Base-by-base conservation (phyloP, 352 stramenopile genomes). In the Phytophthora sojae region DNA sequence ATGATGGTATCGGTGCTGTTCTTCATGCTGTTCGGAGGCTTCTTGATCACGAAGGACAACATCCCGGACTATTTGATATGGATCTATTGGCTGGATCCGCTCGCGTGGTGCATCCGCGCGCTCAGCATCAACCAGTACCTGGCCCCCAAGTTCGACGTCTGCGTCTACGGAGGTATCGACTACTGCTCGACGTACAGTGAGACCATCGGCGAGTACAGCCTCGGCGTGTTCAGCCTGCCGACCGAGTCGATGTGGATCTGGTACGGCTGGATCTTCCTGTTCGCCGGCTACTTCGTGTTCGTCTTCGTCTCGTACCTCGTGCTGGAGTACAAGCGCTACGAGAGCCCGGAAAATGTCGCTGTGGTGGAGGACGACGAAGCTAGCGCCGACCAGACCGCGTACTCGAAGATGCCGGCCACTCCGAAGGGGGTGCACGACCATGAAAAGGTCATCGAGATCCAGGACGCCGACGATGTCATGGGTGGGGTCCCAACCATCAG, bases 31-130 rank as follows among this genome's bases (percentile, higher is more conserved):
- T 93, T 92, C 39, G 74, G 73, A 23, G 88, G 88, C 29, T 94
- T 93, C 73, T 64, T 92, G 55, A 75, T 93, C 17, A 64, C 82
- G 1, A 83, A 86, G 49, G 70, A 67, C 54, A 71, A 83, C 37
- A 90, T 94, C 39, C 86, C 85, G 3, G 62, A 77, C 52, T 86
- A 85, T 55, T 82, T 89, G 29, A 79, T 82, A n/a, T 95, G 85
- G 87, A 29, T 95, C 11, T 94, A 85, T 71, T 93, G 80, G 79
- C 81, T 95, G 30, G 88, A 94, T 32, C 88, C 88, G 6, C 73
- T 95, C 23, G 69, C 77, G 15, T 95, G 84, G 82, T 83, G 75
- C 52, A 88, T 90, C 42, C 84, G 86, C 12, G 72, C 73, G 9
- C 63, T 92, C 8, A 76, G 71, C 32, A 61, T 92, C 30, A 90